These are phyloP conservation scores for Globisporangium paddicum DNA, from an alignment of 352 stramenopile species.

Conservation along the genomic window DNA sequence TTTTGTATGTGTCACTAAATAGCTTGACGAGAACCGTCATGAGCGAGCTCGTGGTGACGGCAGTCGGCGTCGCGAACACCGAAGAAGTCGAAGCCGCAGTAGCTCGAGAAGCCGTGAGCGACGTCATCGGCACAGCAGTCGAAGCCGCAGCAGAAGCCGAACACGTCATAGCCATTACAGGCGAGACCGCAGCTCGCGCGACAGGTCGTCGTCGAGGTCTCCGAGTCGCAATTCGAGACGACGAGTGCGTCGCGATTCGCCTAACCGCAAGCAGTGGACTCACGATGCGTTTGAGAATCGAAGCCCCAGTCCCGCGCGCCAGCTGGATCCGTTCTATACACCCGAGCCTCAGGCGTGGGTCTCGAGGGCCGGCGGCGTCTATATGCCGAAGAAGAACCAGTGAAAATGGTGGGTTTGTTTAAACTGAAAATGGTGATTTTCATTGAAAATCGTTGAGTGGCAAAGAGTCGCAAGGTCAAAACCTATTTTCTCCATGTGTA, in stretches of 20 bases:
- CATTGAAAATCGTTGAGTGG: not conserved
- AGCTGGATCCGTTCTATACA: slow-evolving; percentile 56
- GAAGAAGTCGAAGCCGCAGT: slow-evolving; percentile 14
- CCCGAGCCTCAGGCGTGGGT: slow-evolving; percentile 70
- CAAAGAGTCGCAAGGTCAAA: not conserved
- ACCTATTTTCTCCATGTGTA: not conserved
- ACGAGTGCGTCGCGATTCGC: slow-evolving; percentile 19
- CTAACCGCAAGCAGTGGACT: slow-evolving; percentile 47
- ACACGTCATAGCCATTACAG: slow-evolving; percentile 1
- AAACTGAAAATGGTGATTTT: not conserved
- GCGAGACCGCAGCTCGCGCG: not conserved
- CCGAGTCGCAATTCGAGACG: slow-evolving; percentile 7
- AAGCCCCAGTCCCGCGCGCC: slow-evolving; percentile 64
- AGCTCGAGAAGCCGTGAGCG: slow-evolving; percentile 15
- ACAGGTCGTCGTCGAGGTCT: not conserved
- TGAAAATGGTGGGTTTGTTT: not conserved
- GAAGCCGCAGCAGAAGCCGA: slow-evolving; percentile 13
- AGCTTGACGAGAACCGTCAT: slow-evolving; percentile 44
- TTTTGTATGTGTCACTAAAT: not conserved
- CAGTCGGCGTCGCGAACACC: slow-evolving; percentile 1
- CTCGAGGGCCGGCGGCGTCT: slow-evolving; percentile 74
- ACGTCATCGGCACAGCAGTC: slow-evolving; percentile 12
- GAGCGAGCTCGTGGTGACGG: not conserved
- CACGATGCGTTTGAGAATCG: slow-evolving; percentile 70
- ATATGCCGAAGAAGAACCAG: slow-evolving; percentile 42